Evolutionary conservation across 345 rosid genomes (phyloP).

Genomic region (Rhodomyrtus tomentosa): DNA sequence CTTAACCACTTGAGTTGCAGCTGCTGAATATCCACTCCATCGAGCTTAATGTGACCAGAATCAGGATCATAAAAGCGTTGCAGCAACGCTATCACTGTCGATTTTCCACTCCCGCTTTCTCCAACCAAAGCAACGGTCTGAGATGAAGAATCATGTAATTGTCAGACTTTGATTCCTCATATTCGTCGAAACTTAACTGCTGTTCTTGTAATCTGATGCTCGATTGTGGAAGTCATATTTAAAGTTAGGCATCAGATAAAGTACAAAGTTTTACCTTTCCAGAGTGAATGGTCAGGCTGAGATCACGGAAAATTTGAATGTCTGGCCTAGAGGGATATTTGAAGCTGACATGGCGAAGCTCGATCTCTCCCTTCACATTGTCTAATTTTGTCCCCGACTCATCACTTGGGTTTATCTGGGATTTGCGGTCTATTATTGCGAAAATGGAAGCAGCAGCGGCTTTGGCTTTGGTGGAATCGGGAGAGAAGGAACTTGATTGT

Average conservation of each 20-base stretch:
- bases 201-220: background rate
- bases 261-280: slow-evolving; percentile 41
- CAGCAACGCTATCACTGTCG: slow-evolving; percentile 56
- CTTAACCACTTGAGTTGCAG: slow-evolving; percentile 64
- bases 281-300: slow-evolving; percentile 47
- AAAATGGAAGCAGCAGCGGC: slow-evolving; percentile 62
- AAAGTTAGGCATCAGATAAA: background rate
- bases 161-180: background rate
- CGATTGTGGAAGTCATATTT: background rate
- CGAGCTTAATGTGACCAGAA: slow-evolving; percentile 61
- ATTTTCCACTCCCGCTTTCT: slow-evolving; percentile 86
- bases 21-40: slow-evolving; percentile 51
- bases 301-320: slow-evolving; percentile 52
- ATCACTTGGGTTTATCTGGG: slow-evolving; percentile 59
- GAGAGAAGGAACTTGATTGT: slow-evolving; percentile 59
- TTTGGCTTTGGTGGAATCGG: slow-evolving; percentile 56
- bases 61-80: slow-evolving; percentile 82
- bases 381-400: slow-evolving; percentile 49
- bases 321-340: slow-evolving; percentile 78
- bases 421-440: slow-evolving; percentile 49
- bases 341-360: slow-evolving; percentile 53
- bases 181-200: background rate
- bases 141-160: background rate
- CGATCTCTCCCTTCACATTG: slow-evolving; percentile 57
- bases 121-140: slow-evolving; percentile 82